Base-by-base conservation (phyloP, 2,329 filamentous ascomycete species). In the Biscogniauxia marginata region DNA sequence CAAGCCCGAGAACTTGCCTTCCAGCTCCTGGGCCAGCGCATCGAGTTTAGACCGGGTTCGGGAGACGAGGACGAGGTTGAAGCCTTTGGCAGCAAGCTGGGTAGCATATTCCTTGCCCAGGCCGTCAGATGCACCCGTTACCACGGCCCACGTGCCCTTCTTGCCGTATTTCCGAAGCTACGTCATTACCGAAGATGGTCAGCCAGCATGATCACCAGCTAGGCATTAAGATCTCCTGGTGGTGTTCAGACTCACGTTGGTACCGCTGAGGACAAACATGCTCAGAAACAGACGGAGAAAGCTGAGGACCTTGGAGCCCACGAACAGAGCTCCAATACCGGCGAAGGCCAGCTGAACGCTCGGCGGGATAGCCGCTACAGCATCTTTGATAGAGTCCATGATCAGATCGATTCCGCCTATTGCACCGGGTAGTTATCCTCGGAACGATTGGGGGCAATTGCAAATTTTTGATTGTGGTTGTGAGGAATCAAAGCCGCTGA, bases 121-220 rank as follows among this genome's bases (percentile, higher is more conserved):
- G 62, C 95, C 96, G 74, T 99, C 95, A 9, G 93, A 97, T 51
- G 93, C 95, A 61, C 95, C 95, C 22, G 95, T 99, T 44, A 99
- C 84, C 54, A 99, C 85, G 25, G 91, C 95, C 93, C 93, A 99
- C 56, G 89, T 93, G 60, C 93, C 93, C 68, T 91, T 91, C 66
- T 89, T 89, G 65, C 93, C 95, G 77, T 96, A 98, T 65, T 89
- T 91, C 66, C 87, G 87, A 56, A 99, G 86, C 93, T 96, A 52
- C 47, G 57, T 19, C 8, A 20, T 30, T 20, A 22, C n/a, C 18
- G 22, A 46, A 59, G 59, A n/a, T 8, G 4, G 54, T 71, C 18
- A 70, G 64, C 24, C 51, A 45, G 45, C 30, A 49, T 49, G 2
- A 22, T 18, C n/a, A 46, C 9, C 25, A 39, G 20, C 7, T 21